These are phyloP conservation scores for Termitomyces titanicus DNA, from an alignment of 768 basidiomycete genomes.

Conservation along the genomic window DNA sequence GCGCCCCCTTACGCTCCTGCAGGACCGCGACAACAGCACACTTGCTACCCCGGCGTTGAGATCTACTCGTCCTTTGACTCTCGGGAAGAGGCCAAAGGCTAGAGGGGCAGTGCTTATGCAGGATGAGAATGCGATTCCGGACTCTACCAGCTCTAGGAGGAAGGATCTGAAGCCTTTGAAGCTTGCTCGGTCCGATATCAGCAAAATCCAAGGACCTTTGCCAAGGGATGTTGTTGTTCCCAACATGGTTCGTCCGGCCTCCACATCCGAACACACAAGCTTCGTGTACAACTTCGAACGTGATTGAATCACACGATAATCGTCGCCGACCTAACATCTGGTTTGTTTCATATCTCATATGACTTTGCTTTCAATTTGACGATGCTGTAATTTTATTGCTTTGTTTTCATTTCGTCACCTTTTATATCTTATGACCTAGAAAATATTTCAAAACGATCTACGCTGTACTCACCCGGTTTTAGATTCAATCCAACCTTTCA, in stretches of 20 bases:
- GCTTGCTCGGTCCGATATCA: constrained; percentile 60
- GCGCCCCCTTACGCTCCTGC: constrained; percentile 60
- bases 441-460: neutral
- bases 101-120: constrained; percentile 24
- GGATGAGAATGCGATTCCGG: constrained; percentile 39
- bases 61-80: constrained; percentile 50
- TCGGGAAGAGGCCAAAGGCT: constrained; percentile 52
- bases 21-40: constrained; percentile 50
- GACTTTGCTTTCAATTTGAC: neutral
- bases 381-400: too few species aligned
- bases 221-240: constrained; percentile 55
- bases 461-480: too few species aligned
- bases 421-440: too few species aligned
- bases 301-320: constrained; percentile 34
- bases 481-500: too few species aligned
- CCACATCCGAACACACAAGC: constrained; percentile 40
- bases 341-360: constrained; percentile 5
- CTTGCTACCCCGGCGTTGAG: constrained; percentile 14
- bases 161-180: constrained; percentile 56
- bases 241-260: constrained; percentile 60
- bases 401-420: constrained; percentile 9
- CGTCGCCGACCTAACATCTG: constrained; percentile 15
- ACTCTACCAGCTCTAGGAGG: constrained; percentile 28
- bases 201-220: constrained; percentile 54
- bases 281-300: constrained; percentile 40